Conservation (phyloP, 2,329 filamentous ascomycete genomes). For the Stachybotrys echinatus region DNA sequence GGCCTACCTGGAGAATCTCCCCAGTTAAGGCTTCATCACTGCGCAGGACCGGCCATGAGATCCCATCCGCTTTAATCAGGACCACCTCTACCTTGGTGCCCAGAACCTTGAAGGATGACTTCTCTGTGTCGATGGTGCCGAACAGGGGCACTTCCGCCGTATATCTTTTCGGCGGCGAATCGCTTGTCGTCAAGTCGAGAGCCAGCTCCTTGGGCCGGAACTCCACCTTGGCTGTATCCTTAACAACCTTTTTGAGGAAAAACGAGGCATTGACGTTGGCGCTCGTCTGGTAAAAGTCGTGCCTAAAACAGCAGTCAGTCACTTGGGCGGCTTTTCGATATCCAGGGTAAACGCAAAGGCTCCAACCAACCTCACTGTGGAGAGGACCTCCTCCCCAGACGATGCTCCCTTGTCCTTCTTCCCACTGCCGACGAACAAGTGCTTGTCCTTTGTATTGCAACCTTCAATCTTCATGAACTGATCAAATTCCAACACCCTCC, state of each 20-base stretch:
- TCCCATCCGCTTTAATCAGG: slow-evolving; percentile 65
- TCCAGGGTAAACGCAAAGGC: background rate
- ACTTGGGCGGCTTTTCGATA: background rate
- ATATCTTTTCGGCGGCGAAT: slow-evolving; percentile 74
- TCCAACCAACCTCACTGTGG: slow-evolving; percentile 63
- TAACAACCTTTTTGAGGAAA: slow-evolving; percentile 96
- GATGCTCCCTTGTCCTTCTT: slow-evolving; percentile 50
- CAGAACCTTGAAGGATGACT: slow-evolving; percentile 74
- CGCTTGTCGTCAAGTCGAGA: slow-evolving; percentile 80
- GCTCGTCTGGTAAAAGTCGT: slow-evolving; percentile 93
- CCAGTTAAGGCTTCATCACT: slow-evolving; percentile 64
- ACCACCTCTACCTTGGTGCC: slow-evolving; percentile 85
- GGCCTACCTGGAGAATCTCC: slow-evolving; percentile 86
- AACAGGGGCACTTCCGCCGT: slow-evolving; percentile 69
- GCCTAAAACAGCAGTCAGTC: slow-evolving; percentile 21
- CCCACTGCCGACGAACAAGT: slow-evolving; percentile 79
- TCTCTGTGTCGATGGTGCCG: slow-evolving; percentile 67
- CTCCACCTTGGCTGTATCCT: slow-evolving; percentile 65
- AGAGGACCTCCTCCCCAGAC: slow-evolving; percentile 66
- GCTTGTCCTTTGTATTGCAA: slow-evolving; percentile 74
- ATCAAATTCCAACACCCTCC: slow-evolving; percentile 91
- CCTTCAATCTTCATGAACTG: slow-evolving; percentile 96
- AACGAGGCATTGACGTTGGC: slow-evolving; percentile 82
- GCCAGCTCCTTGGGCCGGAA: slow-evolving; percentile 61
- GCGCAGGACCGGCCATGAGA: slow-evolving; percentile 79